Base-by-base conservation (phyloP, 169 alveolate species). In the Fabrea salina region DNA sequence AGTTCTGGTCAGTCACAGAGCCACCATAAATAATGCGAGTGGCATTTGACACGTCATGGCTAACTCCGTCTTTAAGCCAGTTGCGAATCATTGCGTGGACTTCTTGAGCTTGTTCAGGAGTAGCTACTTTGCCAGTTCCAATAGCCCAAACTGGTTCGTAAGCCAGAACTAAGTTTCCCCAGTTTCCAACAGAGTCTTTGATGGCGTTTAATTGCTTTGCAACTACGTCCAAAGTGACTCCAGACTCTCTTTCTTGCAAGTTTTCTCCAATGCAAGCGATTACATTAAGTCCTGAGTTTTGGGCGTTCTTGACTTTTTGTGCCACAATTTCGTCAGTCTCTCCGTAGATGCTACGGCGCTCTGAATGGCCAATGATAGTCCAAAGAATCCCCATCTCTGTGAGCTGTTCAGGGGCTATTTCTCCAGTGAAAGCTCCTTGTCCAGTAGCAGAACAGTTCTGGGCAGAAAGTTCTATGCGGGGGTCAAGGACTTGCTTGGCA, bases 111-210 rank as follows among this genome's bases (percentile, higher is more conserved):
- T 97, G 97, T 49, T 91, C 98, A 8, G 99, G 97, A 32, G 98
- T 85, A 13, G 99, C 99, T 27, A 97, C 98, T 77, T 91, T 95
- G 75, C 99, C 99, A 37, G 99, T 98, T 47, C 99, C 99, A 66
- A 98, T 98, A 67, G 99, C 99, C 99, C 99, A 98, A 22, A 97
- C 98, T 19, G 99, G 99, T 83, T 98, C 99, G 94, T 98, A 96
- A 43, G 99, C 99, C 50, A 98, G 89, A 44, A 98, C 99, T 32
- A 98, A 93, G 83, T 92, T 91, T 53, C 83, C 83, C 98, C 98
- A 96, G 84, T 97, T 91, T 43, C 89, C 82, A 43, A 67, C 19
- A 2, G 78, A 37, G 2, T 37, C 8, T n/a, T 43, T 43, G 0
- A 37, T 13, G 32, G 78, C 78, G 8, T 43, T 37, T 32, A 98